Conservation (phyloP, 352 stramenopile species). For the Plasmopara muralis region DNA sequence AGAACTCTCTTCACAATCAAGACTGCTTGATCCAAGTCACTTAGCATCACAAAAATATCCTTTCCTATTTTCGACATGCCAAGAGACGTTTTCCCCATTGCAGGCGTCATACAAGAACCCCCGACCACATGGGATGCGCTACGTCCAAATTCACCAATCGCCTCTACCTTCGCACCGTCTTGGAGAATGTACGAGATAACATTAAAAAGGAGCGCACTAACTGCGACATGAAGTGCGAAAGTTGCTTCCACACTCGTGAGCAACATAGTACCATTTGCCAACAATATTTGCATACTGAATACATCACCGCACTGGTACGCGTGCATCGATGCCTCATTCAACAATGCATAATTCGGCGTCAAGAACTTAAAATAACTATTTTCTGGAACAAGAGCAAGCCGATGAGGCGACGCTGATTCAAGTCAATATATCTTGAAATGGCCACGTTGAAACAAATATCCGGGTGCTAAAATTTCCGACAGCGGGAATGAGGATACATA, state of each 20-base stretch:
- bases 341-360: constrained; percentile 78
- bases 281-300: constrained; percentile 80
- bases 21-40: constrained; percentile 48
- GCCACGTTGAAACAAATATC: constrained; percentile 68
- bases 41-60: constrained; percentile 24
- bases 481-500: constrained; percentile 65
- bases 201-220: constrained; percentile 77
- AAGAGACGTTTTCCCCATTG: constrained; percentile 27
- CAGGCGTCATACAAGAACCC: constrained; percentile 50
- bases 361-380: constrained; percentile 85
- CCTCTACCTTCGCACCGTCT: constrained; percentile 73
- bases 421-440: constrained; percentile 64
- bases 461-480: constrained; percentile 67
- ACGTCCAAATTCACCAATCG: constrained; percentile 57
- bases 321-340: constrained; percentile 84
- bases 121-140: constrained; percentile 78
- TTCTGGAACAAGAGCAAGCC: constrained; percentile 73
- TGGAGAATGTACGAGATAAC: constrained; percentile 84
- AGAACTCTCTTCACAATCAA: constrained; percentile 83
- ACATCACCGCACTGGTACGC: constrained; percentile 79
- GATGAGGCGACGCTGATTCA: constrained; percentile 62
- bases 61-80: constrained; percentile 21
- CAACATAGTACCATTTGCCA: constrained; percentile 82
- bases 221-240: constrained; percentile 68
- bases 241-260: constrained; percentile 75